phyloP scores from a whole-genome alignment of 345 rosid genomes.

The Sapria himalayana region DNA sequence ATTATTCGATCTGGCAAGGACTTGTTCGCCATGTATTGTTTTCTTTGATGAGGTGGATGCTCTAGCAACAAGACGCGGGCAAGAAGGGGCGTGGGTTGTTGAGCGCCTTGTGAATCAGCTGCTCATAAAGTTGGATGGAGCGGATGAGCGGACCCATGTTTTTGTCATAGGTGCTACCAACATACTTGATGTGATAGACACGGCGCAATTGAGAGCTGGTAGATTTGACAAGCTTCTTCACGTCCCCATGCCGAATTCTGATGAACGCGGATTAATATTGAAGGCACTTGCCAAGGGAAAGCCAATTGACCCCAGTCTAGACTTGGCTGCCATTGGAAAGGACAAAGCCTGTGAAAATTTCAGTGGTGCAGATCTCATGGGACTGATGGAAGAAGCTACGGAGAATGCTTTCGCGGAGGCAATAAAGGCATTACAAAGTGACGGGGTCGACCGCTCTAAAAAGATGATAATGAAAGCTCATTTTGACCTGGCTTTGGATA shows the following conservation, averaged over 20 bases:
- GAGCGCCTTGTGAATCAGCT: constrained; percentile 62
- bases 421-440: no score
- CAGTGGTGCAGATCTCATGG: constrained; percentile 85
- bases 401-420: no score
- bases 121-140: constrained; percentile 78
- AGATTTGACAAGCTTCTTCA: constrained; percentile 75
- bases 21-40: constrained; percentile 71
- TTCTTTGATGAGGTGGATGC: constrained; percentile 99
- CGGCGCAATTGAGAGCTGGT: constrained; percentile 81
- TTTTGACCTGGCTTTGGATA: no score
- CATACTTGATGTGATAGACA: constrained; percentile 79
- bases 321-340: constrained; percentile 40
- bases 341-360: constrained; percentile 49
- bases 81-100: constrained; percentile 82
- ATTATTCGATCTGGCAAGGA: constrained; percentile 62
- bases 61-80: constrained; percentile 70
- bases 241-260: constrained; percentile 61
- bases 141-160: constrained; percentile 56
- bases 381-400: no score
- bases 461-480: no score
- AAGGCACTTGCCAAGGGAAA: constrained; percentile 54
- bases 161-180: constrained; percentile 89
- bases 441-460: no score
- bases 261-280: constrained; percentile 61
- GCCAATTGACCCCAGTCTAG: constrained; percentile 54